Base-by-base conservation (phyloP, 805 yeast genomes). In the Cyberlindnera mycetangii region DNA sequence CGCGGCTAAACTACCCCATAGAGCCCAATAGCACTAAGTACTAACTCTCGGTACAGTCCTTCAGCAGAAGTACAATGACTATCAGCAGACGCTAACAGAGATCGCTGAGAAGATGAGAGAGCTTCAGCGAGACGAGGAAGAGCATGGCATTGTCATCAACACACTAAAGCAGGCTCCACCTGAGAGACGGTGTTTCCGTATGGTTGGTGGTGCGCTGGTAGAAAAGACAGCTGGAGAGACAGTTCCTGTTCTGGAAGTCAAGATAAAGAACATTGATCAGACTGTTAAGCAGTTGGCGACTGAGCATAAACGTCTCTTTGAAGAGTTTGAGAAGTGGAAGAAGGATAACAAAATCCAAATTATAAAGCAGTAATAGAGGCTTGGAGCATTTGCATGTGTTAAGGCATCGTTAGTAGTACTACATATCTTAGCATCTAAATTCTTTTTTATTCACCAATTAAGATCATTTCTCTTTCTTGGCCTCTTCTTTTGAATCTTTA, bases 121-220 rank as follows among this genome's bases (percentile, higher is more conserved):
- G 49, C 54, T 79, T 14, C 72, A 75, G 39, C 66, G 68, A 32
- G 83, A 78, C 48, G 66, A 71, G 32, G 74, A 70, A 41, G 74
- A 71, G 44, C 72, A 66, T 47, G 69, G 69, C 30, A 66, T 83
- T 15, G 93, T 85, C 1, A 56, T 83, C 12, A 75, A 72, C 17
- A 82, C 92, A 2, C 64, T 85, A 24, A 51, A 64, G 34, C 68
- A 66, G 1, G 69, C 79, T 9, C 80, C 81, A 19, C 50, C 54
- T 2, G 79, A 75, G 36, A 78, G 99, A 49, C 81, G 83, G 60
- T 89, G 97, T 59, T 89, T 81, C 67, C 80, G 95, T 57, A 89
- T 93, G 97, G 77, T 92, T 25, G 97, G 97, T 20, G 95, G 96
- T 9, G 96, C 90, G 4, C 72, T 92, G 25, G 85, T 90, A 15